A percentile compares a stretch with the other conserved stretches of the same genome.
phyloP scores from a whole-genome alignment of 306 rosid species.

The Mimosa pudica region DNA sequence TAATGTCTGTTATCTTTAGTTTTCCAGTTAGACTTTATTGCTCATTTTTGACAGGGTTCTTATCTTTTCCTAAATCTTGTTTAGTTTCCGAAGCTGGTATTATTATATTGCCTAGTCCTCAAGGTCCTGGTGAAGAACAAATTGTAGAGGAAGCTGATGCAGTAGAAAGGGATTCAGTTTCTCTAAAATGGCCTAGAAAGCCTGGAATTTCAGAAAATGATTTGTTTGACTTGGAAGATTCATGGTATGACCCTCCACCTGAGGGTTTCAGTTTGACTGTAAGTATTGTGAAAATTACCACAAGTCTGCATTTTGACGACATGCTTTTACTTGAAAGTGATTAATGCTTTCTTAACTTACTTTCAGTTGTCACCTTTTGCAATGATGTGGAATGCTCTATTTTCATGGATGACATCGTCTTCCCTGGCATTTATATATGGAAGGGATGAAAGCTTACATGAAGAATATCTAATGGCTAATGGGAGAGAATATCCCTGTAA shows the following conservation, averaged over 20 bases:
- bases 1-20: constrained; percentile 43
- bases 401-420: constrained; percentile 79
- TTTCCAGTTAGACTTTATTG: constrained; percentile 30
- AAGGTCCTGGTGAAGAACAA: constrained; percentile 45
- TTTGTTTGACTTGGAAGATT: constrained; percentile 68
- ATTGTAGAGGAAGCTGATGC: constrained; percentile 39
- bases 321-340: not conserved
- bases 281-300: constrained; percentile 32
- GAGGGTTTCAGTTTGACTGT: constrained; percentile 82
- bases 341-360: not conserved
- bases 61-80: constrained; percentile 27
- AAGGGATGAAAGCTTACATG: constrained; percentile 78
- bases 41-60: constrained; percentile 15
- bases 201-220: constrained; percentile 56
- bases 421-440: constrained; percentile 86
- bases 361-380: constrained; percentile 90
- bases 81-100: constrained; percentile 85
- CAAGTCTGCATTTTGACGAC: constrained; percentile 21
- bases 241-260: constrained; percentile 86
- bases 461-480: constrained; percentile 65
- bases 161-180: constrained; percentile 52
- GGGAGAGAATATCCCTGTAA: constrained; percentile 71
- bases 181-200: constrained; percentile 68
- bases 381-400: constrained; percentile 81
- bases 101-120: constrained; percentile 59